Conservation (phyloP, 176 grass and related monocot species). For the Oropetium thomaeum region DNA sequence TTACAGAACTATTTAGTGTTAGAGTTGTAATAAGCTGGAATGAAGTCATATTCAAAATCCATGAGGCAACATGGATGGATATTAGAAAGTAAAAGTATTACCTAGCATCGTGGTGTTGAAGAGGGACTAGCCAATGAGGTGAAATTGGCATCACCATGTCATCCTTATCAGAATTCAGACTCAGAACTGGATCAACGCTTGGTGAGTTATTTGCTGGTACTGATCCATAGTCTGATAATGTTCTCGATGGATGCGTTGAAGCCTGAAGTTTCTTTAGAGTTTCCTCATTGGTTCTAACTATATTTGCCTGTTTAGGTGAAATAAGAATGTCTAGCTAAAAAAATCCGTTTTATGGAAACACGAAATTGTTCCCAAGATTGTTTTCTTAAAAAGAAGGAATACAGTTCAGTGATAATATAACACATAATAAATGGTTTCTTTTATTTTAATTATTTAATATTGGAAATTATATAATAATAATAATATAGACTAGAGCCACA, state of each 20-base stretch:
- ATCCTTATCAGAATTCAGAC: constrained; percentile 36
- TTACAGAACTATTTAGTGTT: background rate
- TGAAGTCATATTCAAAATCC: background rate
- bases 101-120: constrained; percentile 52
- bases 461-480: background rate
- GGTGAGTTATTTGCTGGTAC: background rate
- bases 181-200: constrained; percentile 27
- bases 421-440: background rate
- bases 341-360: background rate
- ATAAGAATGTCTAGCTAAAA: background rate
- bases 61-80: background rate
- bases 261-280: constrained; percentile 47
- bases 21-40: background rate
- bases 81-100: constrained; percentile 37
- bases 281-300: constrained; percentile 62
- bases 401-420: background rate
- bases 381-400: background rate
- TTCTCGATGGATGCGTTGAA: constrained; percentile 29
- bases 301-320: constrained; percentile 56
- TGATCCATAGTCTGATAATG: constrained; percentile 28
- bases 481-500: background rate
- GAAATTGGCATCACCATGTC: constrained; percentile 73
- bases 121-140: constrained; percentile 65
- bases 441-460: background rate
- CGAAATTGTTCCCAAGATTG: background rate